phyloP scores from a whole-genome alignment of 495 filamentous ascomycete species.

The Talaromyces wortmannii region DNA sequence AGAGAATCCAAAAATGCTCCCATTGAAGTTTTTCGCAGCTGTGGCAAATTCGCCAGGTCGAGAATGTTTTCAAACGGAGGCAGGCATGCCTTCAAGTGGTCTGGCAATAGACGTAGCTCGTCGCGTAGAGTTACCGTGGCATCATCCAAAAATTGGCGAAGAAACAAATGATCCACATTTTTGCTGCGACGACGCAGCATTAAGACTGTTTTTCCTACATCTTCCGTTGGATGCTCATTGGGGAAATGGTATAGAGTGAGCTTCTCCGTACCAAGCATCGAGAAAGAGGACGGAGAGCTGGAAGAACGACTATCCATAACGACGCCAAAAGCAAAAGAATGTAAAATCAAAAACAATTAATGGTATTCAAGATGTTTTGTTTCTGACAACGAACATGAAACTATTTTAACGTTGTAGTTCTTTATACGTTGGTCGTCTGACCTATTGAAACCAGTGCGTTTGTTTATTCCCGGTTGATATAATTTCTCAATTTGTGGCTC shows the following conservation, averaged over 20 bases:
- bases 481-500: too few species aligned
- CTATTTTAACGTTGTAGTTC: too few species aligned
- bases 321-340: too few species aligned
- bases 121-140: conserved; percentile 24
- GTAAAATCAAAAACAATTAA: too few species aligned
- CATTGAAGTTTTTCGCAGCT: conserved; percentile 25
- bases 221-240: conserved; percentile 33
- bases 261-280: neutral
- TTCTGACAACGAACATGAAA: too few species aligned
- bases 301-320: too few species aligned
- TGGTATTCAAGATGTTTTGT: too few species aligned
- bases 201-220: conserved; percentile 26
- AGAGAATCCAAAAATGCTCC: conserved; percentile 27
- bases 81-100: conserved; percentile 13
- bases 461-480: too few species aligned
- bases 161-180: conserved; percentile 15
- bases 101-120: conserved; percentile 19
- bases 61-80: conserved; percentile 30
- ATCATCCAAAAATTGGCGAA: conserved; percentile 28
- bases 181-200: conserved; percentile 30
- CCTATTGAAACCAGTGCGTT: too few species aligned
- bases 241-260: conserved; percentile 26
- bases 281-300: too few species aligned
- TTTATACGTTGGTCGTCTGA: too few species aligned
- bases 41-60: conserved; percentile 17